These are phyloP conservation scores for Fusarium equiseti DNA, from an alignment of 2,329 filamentous ascomycete genomes.

Conservation along the genomic window DNA sequence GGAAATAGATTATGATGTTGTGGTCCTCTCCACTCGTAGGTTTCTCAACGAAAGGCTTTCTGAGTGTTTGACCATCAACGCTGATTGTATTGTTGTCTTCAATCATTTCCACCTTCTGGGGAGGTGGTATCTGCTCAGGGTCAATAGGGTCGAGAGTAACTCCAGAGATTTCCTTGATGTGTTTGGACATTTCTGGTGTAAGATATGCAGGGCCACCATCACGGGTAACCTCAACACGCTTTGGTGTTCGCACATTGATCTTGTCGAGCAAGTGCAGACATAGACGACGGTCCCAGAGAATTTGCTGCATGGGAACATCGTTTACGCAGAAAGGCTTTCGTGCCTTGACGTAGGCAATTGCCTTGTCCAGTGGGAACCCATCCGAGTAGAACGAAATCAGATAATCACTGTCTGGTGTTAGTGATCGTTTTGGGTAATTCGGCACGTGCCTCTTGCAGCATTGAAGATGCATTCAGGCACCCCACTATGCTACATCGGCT, in stretches of 20 bases:
- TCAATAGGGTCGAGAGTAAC: conserved; percentile 78
- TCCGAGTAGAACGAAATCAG: conserved; percentile 98
- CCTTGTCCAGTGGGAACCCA: conserved; percentile 96
- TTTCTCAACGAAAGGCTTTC: conserved; percentile 98
- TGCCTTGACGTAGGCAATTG: conserved; percentile 92
- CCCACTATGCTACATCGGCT: conserved; percentile 52
- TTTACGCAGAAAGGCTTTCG: conserved; percentile 98
- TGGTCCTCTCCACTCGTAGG: conserved; percentile 98
- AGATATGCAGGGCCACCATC: conserved; percentile 88
- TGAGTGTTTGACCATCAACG: conserved; percentile 84
- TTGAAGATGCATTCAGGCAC: conserved; percentile 30
- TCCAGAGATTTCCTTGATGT: conserved; percentile 84
- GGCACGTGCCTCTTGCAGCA: conserved; percentile 46
- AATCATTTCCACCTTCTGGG: conserved; percentile 83
- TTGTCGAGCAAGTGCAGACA: conserved; percentile 90
- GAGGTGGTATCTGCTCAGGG: conserved; percentile 71
- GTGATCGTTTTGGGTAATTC: conserved; percentile 41
- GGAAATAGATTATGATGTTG: conserved; percentile 98
- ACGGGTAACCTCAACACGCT: conserved; percentile 88
- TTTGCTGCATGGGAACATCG: conserved; percentile 95
- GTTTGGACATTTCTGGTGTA: conserved; percentile 81
- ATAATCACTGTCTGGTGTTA: conserved; percentile 73
- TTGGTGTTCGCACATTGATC: conserved; percentile 89
- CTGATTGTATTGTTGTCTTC: conserved; percentile 89
- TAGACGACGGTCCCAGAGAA: conserved; percentile 93